Percentiles rank a stretch among this genome's conserved stretches.
Conservation (phyloP, 2,329 filamentous ascomycete species). For the Colletotrichum lindemuthianum region DNA sequence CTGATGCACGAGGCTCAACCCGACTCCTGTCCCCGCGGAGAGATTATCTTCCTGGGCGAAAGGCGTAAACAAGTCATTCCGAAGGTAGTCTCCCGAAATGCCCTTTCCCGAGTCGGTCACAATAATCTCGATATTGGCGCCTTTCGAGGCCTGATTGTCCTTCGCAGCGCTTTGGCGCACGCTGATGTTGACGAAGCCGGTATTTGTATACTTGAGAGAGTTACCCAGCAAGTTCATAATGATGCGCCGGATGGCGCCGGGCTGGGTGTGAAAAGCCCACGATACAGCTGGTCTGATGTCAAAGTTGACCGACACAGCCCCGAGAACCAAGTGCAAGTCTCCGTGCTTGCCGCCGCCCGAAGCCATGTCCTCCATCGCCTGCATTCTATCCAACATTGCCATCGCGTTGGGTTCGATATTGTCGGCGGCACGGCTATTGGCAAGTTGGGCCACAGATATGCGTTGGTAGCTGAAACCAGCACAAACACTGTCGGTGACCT, state of each 20-base stretch:
- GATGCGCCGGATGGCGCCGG: conserved; percentile 62
- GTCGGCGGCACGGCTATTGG: neutral
- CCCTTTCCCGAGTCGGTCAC: conserved; percentile 74
- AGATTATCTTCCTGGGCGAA: conserved; percentile 73
- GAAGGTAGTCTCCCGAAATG: conserved; percentile 70
- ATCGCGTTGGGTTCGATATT: conserved; percentile 23
- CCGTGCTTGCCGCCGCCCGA: conserved; percentile 7
- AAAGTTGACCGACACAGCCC: conserved; percentile 55
- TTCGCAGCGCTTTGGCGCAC: conserved; percentile 37
- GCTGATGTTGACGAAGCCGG: conserved; percentile 45
- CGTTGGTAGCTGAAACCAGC: conserved; percentile 49
- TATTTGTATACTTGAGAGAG: conserved; percentile 67
- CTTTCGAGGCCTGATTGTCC: conserved; percentile 10
- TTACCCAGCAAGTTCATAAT: conserved; percentile 73
- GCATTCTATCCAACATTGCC: conserved; percentile 35
- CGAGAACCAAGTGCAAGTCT: conserved; percentile 14
- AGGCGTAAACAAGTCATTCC: conserved; percentile 68
- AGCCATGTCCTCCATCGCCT: conserved; percentile 33
- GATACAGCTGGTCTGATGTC: conserved; percentile 57
- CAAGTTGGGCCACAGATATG: conserved; percentile 24
- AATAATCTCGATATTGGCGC: conserved; percentile 47
- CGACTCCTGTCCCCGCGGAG: conserved; percentile 70
- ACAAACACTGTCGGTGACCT: conserved; percentile 50
- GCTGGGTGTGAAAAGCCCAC: conserved; percentile 65
- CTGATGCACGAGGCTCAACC: conserved; percentile 70